These are phyloP conservation scores for Boehmeria nivea DNA, from an alignment of 306 rosid genomes.

Conservation along the genomic window DNA sequence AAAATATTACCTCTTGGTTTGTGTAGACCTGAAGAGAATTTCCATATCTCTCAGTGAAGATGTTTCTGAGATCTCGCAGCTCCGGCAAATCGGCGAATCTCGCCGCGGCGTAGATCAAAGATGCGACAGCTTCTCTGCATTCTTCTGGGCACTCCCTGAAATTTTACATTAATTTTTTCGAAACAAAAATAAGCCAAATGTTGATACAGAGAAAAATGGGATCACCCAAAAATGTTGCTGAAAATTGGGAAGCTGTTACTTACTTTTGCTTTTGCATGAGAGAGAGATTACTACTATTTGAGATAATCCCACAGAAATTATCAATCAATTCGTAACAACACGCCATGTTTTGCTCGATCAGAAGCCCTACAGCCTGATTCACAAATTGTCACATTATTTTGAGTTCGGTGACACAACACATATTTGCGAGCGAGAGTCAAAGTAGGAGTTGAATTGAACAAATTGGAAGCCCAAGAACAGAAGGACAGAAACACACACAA, in stretches of 20 bases:
- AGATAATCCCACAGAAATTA: conserved; percentile 43
- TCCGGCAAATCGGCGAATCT: conserved; percentile 71
- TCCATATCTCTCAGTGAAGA: conserved; percentile 48
- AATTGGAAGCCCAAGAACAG: neutral
- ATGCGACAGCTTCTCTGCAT: conserved; percentile 72
- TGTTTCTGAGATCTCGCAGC: conserved; percentile 54
- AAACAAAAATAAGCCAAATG: too few species aligned
- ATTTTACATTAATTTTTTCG: neutral
- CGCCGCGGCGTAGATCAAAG: conserved; percentile 74
- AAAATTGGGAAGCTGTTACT: neutral
- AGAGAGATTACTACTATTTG: conserved; percentile 42
- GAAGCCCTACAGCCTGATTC: conserved; percentile 50
- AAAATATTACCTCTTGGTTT: conserved; percentile 54
- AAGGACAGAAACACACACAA: too few species aligned
- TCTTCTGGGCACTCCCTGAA: conserved; percentile 82
- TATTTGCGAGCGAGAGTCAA: too few species aligned
- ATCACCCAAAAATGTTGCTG: neutral
- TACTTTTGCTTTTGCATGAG: conserved; percentile 56
- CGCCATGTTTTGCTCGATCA: conserved; percentile 50
- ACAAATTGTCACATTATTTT: too few species aligned
- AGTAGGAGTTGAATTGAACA: too few species aligned
- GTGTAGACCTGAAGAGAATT: conserved; percentile 42
- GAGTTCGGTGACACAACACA: too few species aligned
- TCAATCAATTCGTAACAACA: conserved; percentile 49
- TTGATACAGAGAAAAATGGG: too few species aligned